phyloP scores from a whole-genome alignment of 2,329 filamentous ascomycete genomes.

The Microascus cirrosus region DNA sequence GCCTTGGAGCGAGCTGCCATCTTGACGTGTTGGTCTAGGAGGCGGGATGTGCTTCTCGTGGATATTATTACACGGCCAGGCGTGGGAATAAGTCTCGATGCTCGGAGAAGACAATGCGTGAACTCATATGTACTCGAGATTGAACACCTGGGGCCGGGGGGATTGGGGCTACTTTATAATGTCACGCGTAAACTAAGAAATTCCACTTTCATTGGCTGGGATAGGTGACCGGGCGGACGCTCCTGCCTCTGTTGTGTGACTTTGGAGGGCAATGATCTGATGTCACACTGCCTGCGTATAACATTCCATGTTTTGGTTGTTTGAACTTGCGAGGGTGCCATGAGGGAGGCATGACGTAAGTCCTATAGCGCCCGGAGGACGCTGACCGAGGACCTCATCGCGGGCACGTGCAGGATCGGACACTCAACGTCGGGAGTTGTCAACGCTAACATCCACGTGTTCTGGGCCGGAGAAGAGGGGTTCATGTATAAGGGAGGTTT shows the following conservation, averaged over 20 bases:
- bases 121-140: not conserved
- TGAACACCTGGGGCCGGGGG: too few relatives aligned
- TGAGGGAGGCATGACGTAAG: slow-evolving; percentile 1
- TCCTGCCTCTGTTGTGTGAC: not conserved
- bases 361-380: too few relatives aligned
- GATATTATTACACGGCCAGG: not conserved
- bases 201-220: not conserved
- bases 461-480: too few relatives aligned
- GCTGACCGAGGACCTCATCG: too few relatives aligned
- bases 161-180: too few relatives aligned
- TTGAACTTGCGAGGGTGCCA: not conserved
- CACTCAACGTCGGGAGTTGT: too few relatives aligned
- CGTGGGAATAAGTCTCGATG: not conserved
- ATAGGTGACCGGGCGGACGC: not conserved
- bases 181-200: not conserved
- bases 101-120: not conserved
- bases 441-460: too few relatives aligned
- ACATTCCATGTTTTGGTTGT: not conserved
- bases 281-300: slow-evolving; percentile 1
- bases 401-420: too few relatives aligned
- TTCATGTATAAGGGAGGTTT: too few relatives aligned
- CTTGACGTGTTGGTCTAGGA: not conserved
- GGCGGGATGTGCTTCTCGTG: not conserved
- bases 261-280: not conserved
- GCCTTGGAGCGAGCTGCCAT: slow-evolving; percentile 34